These are phyloP conservation scores for Agrocybe chaxingu DNA, from an alignment of 768 basidiomycete species.

Conservation along the genomic window DNA sequence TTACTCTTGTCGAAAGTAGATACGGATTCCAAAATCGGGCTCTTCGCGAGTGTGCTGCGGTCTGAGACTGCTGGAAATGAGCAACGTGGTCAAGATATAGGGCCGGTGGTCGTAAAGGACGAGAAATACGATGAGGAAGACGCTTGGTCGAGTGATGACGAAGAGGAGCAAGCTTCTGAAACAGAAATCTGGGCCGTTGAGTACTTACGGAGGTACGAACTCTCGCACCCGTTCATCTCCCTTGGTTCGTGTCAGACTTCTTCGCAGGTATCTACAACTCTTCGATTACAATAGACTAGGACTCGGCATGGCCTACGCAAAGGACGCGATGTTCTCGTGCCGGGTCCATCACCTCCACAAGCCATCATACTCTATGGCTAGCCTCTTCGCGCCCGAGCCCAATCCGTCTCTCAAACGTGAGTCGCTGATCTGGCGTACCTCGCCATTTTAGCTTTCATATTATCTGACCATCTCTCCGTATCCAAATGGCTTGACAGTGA, in stretches of 20 bases:
- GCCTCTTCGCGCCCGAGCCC: constrained; percentile 8
- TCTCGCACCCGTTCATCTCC: background rate
- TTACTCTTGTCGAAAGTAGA: no score
- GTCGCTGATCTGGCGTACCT: background rate
- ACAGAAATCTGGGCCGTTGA: no score
- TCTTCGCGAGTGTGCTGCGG: no score
- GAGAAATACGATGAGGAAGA: no score
- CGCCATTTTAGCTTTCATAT: background rate
- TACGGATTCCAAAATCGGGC: no score
- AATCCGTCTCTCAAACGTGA: constrained; percentile 6
- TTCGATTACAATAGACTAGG: constrained; percentile 24
- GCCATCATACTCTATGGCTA: constrained; percentile 11
- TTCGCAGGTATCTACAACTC: constrained; percentile 16
- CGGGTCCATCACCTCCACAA: constrained; percentile 14
- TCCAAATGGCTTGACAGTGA: constrained; percentile 4
- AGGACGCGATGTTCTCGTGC: constrained; percentile 25
- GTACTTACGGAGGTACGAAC: no score
- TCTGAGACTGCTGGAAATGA: background rate
- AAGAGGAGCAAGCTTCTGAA: no score
- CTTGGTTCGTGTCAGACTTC: background rate
- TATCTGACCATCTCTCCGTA: background rate
- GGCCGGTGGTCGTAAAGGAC: no score
- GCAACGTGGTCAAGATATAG: background rate
- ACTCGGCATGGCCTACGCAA: constrained; percentile 24
- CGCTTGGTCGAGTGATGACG: no score